phyloP scores from a whole-genome alignment of 2,329 filamentous ascomycete genomes.

The Ophiostoma quercus region DNA sequence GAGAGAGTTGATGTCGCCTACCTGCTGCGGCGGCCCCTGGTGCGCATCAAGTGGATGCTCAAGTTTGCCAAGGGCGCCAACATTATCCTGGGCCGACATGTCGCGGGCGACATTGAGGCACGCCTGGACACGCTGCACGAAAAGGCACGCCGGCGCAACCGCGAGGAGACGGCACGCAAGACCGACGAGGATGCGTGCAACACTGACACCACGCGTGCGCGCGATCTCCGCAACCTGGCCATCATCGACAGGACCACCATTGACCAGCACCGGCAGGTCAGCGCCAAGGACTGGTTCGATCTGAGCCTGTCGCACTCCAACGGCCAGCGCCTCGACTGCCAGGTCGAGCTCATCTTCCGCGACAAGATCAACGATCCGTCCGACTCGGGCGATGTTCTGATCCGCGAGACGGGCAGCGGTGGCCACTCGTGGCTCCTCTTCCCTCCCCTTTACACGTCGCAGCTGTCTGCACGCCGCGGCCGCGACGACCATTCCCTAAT shows the following conservation, averaged over 20 bases:
- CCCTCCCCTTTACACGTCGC: constrained; percentile 69
- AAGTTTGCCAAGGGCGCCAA: constrained; percentile 73
- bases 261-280: constrained; percentile 73
- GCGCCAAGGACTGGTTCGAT: constrained; percentile 83
- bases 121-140: constrained; percentile 69
- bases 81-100: constrained; percentile 47
- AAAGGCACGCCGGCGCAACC: constrained; percentile 62
- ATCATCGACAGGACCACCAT: constrained; percentile 65
- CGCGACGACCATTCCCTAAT: constrained; percentile 67
- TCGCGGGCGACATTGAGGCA: constrained; percentile 54
- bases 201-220: constrained; percentile 74
- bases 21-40: constrained; percentile 79
- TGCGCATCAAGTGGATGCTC: constrained; percentile 79
- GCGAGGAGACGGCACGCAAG: constrained; percentile 64
- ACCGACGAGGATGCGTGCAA: constrained; percentile 79
- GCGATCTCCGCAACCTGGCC: constrained; percentile 72
- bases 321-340: constrained; percentile 83
- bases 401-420: constrained; percentile 74
- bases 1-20: constrained; percentile 93
- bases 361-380: constrained; percentile 66
- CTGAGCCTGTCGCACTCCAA: constrained; percentile 81
- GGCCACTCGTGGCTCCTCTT: constrained; percentile 79
- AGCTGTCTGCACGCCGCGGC: constrained; percentile 74
- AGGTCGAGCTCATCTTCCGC: constrained; percentile 78
- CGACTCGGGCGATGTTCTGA: constrained; percentile 75